Evolutionary conservation across 2,329 filamentous ascomycete species (phyloP).

Genomic region (Tolypocladium ovalisporum): DNA sequence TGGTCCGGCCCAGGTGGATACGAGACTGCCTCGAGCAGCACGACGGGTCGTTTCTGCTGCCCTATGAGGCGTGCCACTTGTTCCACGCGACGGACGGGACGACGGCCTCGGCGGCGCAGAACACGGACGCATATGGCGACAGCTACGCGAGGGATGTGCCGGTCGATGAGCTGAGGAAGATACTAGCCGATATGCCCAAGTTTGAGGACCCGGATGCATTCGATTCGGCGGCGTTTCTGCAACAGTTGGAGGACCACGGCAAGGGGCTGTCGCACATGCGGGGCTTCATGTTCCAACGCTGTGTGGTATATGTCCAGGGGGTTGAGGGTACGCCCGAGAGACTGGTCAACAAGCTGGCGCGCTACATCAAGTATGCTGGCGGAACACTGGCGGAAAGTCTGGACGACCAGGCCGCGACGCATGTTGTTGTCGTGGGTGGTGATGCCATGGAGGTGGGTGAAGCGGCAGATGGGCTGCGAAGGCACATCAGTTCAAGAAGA

Average conservation of each 20-base stretch:
- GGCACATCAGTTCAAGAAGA: slow-evolving; percentile 30
- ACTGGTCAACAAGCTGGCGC: slow-evolving; percentile 33
- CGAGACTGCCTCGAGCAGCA: slow-evolving; percentile 62
- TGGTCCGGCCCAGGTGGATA: slow-evolving; percentile 74
- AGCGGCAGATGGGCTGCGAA: slow-evolving; percentile 31
- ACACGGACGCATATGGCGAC: slow-evolving; percentile 70
- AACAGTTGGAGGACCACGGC: slow-evolving; percentile 44
- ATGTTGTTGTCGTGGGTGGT: slow-evolving; percentile 48
- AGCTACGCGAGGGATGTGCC: slow-evolving; percentile 66
- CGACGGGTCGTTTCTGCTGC: slow-evolving; percentile 47
- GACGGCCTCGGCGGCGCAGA: slow-evolving; percentile 41
- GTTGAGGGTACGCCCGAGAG: slow-evolving; percentile 18
- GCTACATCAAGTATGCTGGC: slow-evolving; percentile 57
- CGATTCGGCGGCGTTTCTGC: slow-evolving; percentile 34
- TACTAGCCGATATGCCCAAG: slow-evolving; percentile 40
- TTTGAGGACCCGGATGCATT: slow-evolving; percentile 30
- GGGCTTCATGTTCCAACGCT: slow-evolving; percentile 41
- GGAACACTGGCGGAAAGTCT: slow-evolving; percentile 44
- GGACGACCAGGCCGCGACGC: slow-evolving; percentile 50
- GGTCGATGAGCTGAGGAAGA: slow-evolving; percentile 47
- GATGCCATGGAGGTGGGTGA: slow-evolving; percentile 26
- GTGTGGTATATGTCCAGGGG: slow-evolving; percentile 27
- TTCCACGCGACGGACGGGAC: slow-evolving; percentile 55
- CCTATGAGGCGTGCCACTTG: slow-evolving; percentile 53
- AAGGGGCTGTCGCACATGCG: slow-evolving; percentile 39